Conservation (phyloP, 2,329 filamentous ascomycete species). For the Grosmannia huntii region DNA sequence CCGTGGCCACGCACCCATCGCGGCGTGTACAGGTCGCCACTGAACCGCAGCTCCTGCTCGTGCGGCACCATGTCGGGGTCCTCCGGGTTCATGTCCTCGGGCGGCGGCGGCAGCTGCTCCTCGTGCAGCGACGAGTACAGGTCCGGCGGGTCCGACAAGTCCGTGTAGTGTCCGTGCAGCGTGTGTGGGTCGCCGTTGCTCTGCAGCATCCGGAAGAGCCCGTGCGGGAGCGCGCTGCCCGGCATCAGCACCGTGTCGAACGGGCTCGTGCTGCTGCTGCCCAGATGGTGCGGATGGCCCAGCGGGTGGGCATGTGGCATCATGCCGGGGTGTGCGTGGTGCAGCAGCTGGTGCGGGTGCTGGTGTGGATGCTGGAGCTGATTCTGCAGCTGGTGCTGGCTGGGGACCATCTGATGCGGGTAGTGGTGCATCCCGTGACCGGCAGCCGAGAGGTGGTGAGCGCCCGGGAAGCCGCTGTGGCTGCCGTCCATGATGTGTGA, state of each 20-base stretch:
- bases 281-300: neutral
- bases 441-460: neutral
- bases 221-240: constrained; percentile 47
- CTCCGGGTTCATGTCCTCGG: constrained; percentile 68
- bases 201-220: constrained; percentile 60
- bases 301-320: neutral
- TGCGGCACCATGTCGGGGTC: constrained; percentile 66
- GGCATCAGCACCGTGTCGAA: constrained; percentile 45
- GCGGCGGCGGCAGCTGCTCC: constrained; percentile 59
- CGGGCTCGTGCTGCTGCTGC: constrained; percentile 30
- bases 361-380: no score
- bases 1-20: constrained; percentile 75
- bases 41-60: constrained; percentile 67
- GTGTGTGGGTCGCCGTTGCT: constrained; percentile 60
- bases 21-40: constrained; percentile 72
- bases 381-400: neutral
- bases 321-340: neutral
- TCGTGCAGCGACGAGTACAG: constrained; percentile 64
- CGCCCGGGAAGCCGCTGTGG: constrained; percentile 2
- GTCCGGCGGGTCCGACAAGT: constrained; percentile 63
- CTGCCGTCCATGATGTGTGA: constrained; percentile 2
- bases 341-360: neutral
- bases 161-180: constrained; percentile 56
- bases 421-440: neutral
- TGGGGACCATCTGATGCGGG: constrained; percentile 4